These are phyloP conservation scores for Diaporthe nobilis DNA, from an alignment of 2,329 filamentous ascomycete genomes.

Conservation along the genomic window DNA sequence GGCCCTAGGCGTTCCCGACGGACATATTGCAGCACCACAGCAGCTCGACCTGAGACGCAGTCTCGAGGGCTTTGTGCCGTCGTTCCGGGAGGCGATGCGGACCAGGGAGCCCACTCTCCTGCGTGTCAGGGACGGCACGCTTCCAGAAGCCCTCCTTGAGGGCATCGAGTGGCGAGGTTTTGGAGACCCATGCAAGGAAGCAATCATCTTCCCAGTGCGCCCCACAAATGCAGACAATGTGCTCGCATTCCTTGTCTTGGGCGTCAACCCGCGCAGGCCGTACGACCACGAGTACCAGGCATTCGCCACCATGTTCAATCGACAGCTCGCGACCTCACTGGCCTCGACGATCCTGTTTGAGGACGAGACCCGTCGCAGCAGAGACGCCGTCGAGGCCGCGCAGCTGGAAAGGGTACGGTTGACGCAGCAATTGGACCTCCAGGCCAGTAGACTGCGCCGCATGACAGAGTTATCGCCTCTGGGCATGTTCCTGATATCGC, in stretches of 20 bases:
- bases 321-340: conserved; percentile 71
- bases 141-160: conserved; percentile 66
- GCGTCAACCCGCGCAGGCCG: conserved; percentile 72
- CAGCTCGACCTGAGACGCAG: conserved; percentile 54
- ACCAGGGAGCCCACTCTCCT: conserved; percentile 52
- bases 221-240: conserved; percentile 69
- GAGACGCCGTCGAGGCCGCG: conserved; percentile 53
- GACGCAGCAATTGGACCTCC: conserved; percentile 52
- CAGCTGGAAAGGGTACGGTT: conserved; percentile 53
- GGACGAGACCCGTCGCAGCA: conserved; percentile 70
- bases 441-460: conserved; percentile 53
- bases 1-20: conserved; percentile 52
- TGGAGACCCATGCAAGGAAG: conserved; percentile 67
- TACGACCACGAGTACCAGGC: conserved; percentile 75
- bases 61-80: conserved; percentile 52
- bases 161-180: conserved; percentile 69
- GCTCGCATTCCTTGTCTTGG: conserved; percentile 73
- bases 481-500: conserved; percentile 56
- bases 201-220: conserved; percentile 74
- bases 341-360: conserved; percentile 76
- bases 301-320: conserved; percentile 63
- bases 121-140: conserved; percentile 56
- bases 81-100: conserved; percentile 55
- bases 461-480: conserved; percentile 56
- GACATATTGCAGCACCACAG: conserved; percentile 51